phyloP scores from a whole-genome alignment of 345 rosid genomes.

The Hibiscus mutabilis region DNA sequence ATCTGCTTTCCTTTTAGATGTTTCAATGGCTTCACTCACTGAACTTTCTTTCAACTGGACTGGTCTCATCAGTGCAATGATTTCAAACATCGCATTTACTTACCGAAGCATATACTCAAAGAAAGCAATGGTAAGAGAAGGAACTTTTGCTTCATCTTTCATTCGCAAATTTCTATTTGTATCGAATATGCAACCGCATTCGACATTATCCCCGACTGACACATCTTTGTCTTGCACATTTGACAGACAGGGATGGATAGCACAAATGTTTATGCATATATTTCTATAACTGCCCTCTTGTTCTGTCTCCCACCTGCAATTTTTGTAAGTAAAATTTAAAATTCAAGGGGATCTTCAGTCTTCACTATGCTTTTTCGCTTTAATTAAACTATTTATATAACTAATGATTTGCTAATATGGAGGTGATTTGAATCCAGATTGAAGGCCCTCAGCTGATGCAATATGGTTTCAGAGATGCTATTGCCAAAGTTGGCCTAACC shows the following conservation, averaged over 20 bases:
- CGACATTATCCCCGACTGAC: background rate
- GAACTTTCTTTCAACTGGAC: slow-evolving; percentile 53
- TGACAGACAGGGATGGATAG: slow-evolving; percentile 49
- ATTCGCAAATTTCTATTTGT: background rate
- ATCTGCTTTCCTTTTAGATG: slow-evolving; percentile 25
- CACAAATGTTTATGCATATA: slow-evolving; percentile 46
- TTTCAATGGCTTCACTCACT: slow-evolving; percentile 49
- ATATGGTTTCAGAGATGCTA: slow-evolving; percentile 36
- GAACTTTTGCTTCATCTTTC: background rate
- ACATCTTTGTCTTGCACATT: background rate
- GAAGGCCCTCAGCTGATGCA: slow-evolving; percentile 48
- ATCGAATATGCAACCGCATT: background rate
- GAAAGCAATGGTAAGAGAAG: slow-evolving; percentile 41
- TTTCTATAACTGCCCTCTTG: slow-evolving; percentile 40
- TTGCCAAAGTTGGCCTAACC: slow-evolving; percentile 37
- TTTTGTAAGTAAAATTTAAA: slow-evolving; percentile 24
- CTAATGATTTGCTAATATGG: background rate
- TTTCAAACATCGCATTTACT: slow-evolving; percentile 45
- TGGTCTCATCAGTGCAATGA: slow-evolving; percentile 48
- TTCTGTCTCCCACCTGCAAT: slow-evolving; percentile 45
- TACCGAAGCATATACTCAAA: slow-evolving; percentile 50
- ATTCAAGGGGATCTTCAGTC: background rate
- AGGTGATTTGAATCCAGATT: slow-evolving; percentile 25
- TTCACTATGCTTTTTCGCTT: background rate
- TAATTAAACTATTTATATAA: background rate